Evolutionary conservation across 2,329 filamentous ascomycete species (phyloP).

Genomic region (Ascochyta lentis): DNA sequence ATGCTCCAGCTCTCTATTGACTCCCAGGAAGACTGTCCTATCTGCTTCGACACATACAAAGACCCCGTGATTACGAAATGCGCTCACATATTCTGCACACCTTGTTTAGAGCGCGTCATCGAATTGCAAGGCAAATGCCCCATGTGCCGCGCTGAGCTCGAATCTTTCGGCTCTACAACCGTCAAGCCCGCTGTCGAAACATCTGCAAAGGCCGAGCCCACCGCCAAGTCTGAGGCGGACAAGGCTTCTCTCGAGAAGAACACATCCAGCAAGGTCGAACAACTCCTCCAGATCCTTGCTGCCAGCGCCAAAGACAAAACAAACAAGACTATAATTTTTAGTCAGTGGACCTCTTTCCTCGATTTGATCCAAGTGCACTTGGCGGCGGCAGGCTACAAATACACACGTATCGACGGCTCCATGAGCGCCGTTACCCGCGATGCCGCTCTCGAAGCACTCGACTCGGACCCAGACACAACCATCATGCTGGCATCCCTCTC

Average conservation of each 20-base stretch:
- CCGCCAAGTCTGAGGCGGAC: constrained; percentile 56
- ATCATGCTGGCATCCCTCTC: constrained; percentile 82
- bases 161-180: constrained; percentile 56
- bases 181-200: constrained; percentile 69
- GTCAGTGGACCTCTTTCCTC: constrained; percentile 79
- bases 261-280: constrained; percentile 83
- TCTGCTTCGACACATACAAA: constrained; percentile 77
- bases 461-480: constrained; percentile 69
- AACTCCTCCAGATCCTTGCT: constrained; percentile 75
- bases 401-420: constrained; percentile 78
- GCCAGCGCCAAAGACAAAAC: constrained; percentile 67
- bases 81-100: constrained; percentile 77
- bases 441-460: constrained; percentile 70
- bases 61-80: constrained; percentile 84
- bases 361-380: constrained; percentile 75
- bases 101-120: constrained; percentile 77
- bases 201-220: constrained; percentile 27
- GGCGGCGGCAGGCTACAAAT: constrained; percentile 64
- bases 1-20: constrained; percentile 79
- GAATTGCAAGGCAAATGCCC: constrained; percentile 81
- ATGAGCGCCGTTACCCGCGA: constrained; percentile 78
- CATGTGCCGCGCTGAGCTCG: constrained; percentile 76
- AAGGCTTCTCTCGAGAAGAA: constrained; percentile 55
- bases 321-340: constrained; percentile 77
- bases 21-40: constrained; percentile 79